Conservation (phyloP, 306 rosid species). For the Datisca glomerata region DNA sequence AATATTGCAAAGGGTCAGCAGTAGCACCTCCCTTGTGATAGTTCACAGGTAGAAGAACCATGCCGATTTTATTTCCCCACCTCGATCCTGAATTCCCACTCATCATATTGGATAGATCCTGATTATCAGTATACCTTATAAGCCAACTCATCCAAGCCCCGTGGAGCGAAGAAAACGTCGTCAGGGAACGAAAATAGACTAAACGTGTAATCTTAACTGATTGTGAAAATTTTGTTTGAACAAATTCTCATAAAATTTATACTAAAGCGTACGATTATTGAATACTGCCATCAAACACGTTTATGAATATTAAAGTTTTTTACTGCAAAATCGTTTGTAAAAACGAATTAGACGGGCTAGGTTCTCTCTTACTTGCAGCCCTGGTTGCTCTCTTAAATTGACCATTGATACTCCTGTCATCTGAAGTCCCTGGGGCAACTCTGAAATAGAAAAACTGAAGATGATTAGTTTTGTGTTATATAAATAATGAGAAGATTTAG, state of each 20-base stretch:
- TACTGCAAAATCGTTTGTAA: no score
- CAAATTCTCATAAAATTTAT: no score
- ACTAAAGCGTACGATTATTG: no score
- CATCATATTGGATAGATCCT: constrained; percentile 64
- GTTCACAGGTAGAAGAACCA: constrained; percentile 53
- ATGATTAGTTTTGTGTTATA: not conserved
- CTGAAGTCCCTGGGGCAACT: constrained; percentile 49
- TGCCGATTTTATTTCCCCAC: constrained; percentile 85
- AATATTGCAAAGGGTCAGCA: constrained; percentile 32
- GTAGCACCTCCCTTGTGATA: constrained; percentile 28
- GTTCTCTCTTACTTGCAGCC: constrained; percentile 45
- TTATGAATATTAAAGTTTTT: no score
- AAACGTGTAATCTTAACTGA: no score
- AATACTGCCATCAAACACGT: no score
- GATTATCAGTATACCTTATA: constrained; percentile 4
- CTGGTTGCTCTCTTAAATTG: constrained; percentile 56
- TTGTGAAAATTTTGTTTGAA: no score
- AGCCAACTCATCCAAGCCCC: constrained; percentile 1
- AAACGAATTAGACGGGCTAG: no score
- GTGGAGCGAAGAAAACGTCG: not conserved
- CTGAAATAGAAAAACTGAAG: constrained; percentile 18
- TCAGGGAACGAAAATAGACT: not conserved
- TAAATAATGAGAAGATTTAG: not conserved
- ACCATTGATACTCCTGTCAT: constrained; percentile 84
- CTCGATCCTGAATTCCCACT: constrained; percentile 40